Percentiles rank a stretch among this genome's conserved stretches.
phyloP scores from a whole-genome alignment of 1,284 basidiomycete genomes.

The Pseudozyma sp. region DNA sequence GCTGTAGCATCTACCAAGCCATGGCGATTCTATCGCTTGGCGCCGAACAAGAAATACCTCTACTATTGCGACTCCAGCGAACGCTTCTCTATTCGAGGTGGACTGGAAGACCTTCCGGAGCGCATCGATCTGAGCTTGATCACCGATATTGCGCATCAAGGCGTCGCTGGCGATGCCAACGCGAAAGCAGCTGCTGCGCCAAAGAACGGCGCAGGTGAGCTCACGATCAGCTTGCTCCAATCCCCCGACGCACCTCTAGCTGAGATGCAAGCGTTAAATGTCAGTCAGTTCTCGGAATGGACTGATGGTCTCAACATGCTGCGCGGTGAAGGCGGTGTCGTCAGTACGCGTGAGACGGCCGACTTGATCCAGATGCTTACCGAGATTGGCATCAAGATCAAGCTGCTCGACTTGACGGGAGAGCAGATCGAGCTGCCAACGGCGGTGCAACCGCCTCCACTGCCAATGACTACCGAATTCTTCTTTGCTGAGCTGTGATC shows the following conservation, averaged over 20 bases:
- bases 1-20: constrained; percentile 15
- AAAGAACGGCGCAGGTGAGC: constrained; percentile 5
- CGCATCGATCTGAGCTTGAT: constrained; percentile 70
- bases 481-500: constrained; percentile 62
- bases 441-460: constrained; percentile 42
- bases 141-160: constrained; percentile 44
- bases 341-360: constrained; percentile 62
- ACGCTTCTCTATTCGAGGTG: constrained; percentile 81
- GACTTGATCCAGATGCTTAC: constrained; percentile 74
- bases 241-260: constrained; percentile 74
- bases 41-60: constrained; percentile 77
- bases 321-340: constrained; percentile 57
- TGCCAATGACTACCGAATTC: constrained; percentile 60
- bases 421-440: constrained; percentile 59
- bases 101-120: constrained; percentile 86
- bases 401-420: constrained; percentile 75
- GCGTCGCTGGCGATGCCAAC: constrained; percentile 5
- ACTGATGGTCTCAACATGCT: constrained; percentile 90
- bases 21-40: constrained; percentile 70
- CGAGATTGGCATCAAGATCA: constrained; percentile 93
- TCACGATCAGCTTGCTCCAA: constrained; percentile 54
- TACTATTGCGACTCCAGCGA: constrained; percentile 83
- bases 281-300: constrained; percentile 92
- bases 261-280: constrained; percentile 86
- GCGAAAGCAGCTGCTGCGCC: constrained; percentile 6